phyloP scores from a whole-genome alignment of 768 basidiomycete genomes.

The Boletus pseudopeckii region DNA sequence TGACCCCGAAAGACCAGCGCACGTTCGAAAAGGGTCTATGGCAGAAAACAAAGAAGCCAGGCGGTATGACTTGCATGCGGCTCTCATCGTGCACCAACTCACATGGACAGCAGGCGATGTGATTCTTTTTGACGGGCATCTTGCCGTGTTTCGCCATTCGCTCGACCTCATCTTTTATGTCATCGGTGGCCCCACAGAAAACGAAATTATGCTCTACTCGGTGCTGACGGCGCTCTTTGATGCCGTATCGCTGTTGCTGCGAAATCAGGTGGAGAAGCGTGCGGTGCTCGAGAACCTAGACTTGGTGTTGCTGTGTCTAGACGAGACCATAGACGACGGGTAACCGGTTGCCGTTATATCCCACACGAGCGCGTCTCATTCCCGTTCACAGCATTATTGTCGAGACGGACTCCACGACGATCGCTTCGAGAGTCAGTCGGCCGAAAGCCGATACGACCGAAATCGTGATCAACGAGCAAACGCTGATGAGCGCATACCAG shows the following conservation, averaged over 20 bases:
- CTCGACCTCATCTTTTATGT: constrained; percentile 96
- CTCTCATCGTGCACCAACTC: neutral
- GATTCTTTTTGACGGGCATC: constrained; percentile 82
- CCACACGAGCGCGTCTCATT: constrained; percentile 5
- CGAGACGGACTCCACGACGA: constrained; percentile 94
- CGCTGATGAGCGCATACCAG: constrained; percentile 89
- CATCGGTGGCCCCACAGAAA: constrained; percentile 81
- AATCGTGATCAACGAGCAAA: constrained; percentile 98
- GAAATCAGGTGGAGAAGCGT: constrained; percentile 93
- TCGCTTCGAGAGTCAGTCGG: constrained; percentile 89
- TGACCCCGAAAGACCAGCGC: constrained; percentile 82
- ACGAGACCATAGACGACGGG: constrained; percentile 99
- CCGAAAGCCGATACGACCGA: constrained; percentile 92
- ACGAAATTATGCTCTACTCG: constrained; percentile 93
- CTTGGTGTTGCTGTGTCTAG: constrained; percentile 84
- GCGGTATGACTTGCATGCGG: constrained; percentile 52
- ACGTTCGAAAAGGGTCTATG: constrained; percentile 94
- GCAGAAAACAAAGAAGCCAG: constrained; percentile 93
- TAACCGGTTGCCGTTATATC: constrained; percentile 37
- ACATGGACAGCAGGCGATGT: constrained; percentile 68
- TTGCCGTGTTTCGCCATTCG: constrained; percentile 93
- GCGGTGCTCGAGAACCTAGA: constrained; percentile 94
- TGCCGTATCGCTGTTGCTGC: constrained; percentile 77
- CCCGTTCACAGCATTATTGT: constrained; percentile 74
- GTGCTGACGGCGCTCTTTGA: constrained; percentile 83